Percentiles rank a stretch among this genome's conserved stretches.
These are phyloP conservation scores for Verticillium zaregamsianum DNA, from an alignment of 2,329 filamentous ascomycete genomes.

Conservation along the genomic window DNA sequence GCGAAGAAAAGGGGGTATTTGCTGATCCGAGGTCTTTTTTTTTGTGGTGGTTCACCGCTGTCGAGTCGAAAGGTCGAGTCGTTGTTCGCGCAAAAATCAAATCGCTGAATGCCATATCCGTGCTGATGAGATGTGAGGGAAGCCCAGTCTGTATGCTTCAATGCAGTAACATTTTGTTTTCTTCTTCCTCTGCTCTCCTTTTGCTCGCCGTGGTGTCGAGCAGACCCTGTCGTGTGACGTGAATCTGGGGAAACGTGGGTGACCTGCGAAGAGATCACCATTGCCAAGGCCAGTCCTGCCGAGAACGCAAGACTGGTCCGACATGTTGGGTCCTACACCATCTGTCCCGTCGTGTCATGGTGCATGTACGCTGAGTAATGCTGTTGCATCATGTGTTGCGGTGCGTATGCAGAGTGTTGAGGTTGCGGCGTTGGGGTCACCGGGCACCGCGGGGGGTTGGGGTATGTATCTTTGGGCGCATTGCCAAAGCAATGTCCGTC, in stretches of 20 bases:
- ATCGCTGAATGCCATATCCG: slow-evolving; percentile 44
- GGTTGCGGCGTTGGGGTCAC: slow-evolving; percentile 57
- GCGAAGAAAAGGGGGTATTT: slow-evolving; percentile 16
- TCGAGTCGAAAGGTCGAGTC: slow-evolving; percentile 24
- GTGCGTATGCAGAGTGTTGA: slow-evolving; percentile 30
- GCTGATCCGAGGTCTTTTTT: slow-evolving; percentile 35
- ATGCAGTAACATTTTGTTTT: slow-evolving; percentile 14
- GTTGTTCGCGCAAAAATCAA: slow-evolving; percentile 21
- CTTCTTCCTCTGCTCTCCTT: slow-evolving; percentile 8
- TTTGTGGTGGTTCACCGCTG: slow-evolving; percentile 36
- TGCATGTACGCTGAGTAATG: slow-evolving; percentile 38
- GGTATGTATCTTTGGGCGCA: slow-evolving; percentile 42
- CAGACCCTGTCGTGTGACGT: not conserved
- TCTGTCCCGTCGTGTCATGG: slow-evolving; percentile 29
- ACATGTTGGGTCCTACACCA: slow-evolving; percentile 15
- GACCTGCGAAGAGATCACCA: not conserved
- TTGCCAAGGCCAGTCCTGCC: slow-evolving; percentile 1
- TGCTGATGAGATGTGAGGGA: slow-evolving; percentile 24
- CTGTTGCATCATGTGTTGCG: slow-evolving; percentile 35
- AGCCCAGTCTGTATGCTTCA: slow-evolving; percentile 27
- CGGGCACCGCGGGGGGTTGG: slow-evolving; percentile 51
- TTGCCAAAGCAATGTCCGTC: slow-evolving; percentile 57
- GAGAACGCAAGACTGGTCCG: not conserved
- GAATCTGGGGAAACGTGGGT: not conserved
- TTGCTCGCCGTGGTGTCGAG: not conserved